Conservation (phyloP, 1,139 yeast genomes). For the Eremothecium sinecaudum region DNA sequence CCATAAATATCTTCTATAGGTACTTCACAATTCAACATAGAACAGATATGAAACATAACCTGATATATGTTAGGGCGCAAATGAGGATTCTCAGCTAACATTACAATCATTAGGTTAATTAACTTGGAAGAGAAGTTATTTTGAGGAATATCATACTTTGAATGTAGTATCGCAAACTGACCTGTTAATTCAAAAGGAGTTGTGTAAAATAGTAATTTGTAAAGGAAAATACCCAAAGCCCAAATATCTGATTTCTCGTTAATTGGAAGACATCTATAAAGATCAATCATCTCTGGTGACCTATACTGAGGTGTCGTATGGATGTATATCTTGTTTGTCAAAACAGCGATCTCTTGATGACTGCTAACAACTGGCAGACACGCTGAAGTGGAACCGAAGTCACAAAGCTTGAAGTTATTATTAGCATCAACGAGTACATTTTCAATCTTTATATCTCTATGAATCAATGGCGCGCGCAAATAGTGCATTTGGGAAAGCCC, state of each 20-base stretch:
- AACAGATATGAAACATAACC: slow-evolving; percentile 59
- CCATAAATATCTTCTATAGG: slow-evolving; percentile 42
- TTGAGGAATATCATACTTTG: slow-evolving; percentile 49
- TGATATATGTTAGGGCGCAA: slow-evolving; percentile 85
- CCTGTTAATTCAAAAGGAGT: slow-evolving; percentile 89
- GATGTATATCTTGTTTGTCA: slow-evolving; percentile 76
- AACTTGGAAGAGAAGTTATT: slow-evolving; percentile 47
- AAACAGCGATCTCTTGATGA: slow-evolving; percentile 38
- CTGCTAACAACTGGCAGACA: slow-evolving; percentile 38
- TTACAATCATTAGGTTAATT: slow-evolving; percentile 65
- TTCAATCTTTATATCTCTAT: slow-evolving; percentile 91
- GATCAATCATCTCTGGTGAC: slow-evolving; percentile 93
- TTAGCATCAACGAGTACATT: slow-evolving; percentile 73
- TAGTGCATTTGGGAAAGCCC: slow-evolving; percentile 90
- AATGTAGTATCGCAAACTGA: slow-evolving; percentile 55
- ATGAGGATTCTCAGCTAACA: slow-evolving; percentile 70
- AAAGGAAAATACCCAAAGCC: slow-evolving; percentile 90
- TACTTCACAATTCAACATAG: slow-evolving; percentile 43
- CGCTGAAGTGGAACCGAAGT: slow-evolving; percentile 85
- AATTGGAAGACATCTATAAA: slow-evolving; percentile 73
- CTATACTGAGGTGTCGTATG: slow-evolving; percentile 98
- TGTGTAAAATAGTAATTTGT: slow-evolving; percentile 84
- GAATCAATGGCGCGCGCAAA: slow-evolving; percentile 69
- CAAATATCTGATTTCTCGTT: slow-evolving; percentile 94
- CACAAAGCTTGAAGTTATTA: slow-evolving; percentile 75